Percentiles rank a stretch among this genome's conserved stretches.
Conservation (phyloP, 192 early-diverging fungal species). For the Thamnidium elegans region DNA sequence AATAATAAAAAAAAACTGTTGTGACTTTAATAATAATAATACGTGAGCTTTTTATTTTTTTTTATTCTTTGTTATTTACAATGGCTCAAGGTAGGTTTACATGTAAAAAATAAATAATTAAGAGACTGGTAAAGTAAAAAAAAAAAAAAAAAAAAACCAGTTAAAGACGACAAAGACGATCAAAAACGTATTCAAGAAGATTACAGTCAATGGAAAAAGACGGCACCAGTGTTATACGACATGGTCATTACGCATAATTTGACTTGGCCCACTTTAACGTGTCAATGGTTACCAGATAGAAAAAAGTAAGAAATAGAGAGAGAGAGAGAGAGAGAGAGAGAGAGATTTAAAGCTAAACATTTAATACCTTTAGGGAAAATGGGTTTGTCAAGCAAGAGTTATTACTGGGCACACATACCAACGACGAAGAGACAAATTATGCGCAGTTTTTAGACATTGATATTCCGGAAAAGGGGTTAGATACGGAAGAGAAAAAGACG, state of each 20-base stretch:
- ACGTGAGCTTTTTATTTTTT: too few species aligned
- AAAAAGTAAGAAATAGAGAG: constrained; percentile 55
- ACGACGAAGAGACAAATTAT: constrained; percentile 92
- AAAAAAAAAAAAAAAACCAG: too few species aligned
- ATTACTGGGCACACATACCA: constrained; percentile 94
- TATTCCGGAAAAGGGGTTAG: constrained; percentile 52
- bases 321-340: too few species aligned
- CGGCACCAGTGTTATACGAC: constrained; percentile 96
- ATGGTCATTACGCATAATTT: constrained; percentile 94
- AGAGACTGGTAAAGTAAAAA: too few species aligned
- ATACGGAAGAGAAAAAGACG: constrained; percentile 56
- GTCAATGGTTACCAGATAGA: constrained; percentile 94
- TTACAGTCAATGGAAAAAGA: constrained; percentile 99
- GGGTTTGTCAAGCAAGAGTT: constrained; percentile 86
- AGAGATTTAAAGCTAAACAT: too few species aligned
- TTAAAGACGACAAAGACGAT: not conserved
- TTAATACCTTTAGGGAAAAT: constrained; percentile 82
- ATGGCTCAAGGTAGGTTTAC: too few species aligned
- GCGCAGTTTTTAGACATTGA: constrained; percentile 87
- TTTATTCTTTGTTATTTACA: too few species aligned
- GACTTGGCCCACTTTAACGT: constrained; percentile 97
- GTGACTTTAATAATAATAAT: too few species aligned
- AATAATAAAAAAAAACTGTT: too few species aligned
- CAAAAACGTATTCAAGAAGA: constrained; percentile 93
- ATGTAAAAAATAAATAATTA: too few species aligned